Percentiles rank a stretch among this genome's conserved stretches.
These are phyloP conservation scores for Prunella vulgaris DNA, from an alignment of 257 asterid genomes.

Conservation along the genomic window DNA sequence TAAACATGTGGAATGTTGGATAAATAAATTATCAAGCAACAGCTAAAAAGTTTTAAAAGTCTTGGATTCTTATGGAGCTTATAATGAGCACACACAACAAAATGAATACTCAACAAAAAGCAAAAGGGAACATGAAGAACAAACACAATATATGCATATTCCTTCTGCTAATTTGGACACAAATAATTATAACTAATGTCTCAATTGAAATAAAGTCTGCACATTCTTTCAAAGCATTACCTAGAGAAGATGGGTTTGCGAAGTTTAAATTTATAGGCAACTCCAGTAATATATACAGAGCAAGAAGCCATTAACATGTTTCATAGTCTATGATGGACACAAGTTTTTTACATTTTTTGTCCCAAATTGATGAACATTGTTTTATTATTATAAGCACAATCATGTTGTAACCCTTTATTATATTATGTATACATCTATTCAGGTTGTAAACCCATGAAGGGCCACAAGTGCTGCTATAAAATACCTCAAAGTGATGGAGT, in stretches of 20 bases:
- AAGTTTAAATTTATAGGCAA: neutral
- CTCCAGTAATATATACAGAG: neutral
- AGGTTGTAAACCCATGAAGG: neutral
- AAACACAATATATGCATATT: neutral
- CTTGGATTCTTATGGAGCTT: neutral
- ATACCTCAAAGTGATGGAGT: neutral
- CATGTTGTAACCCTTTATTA: neutral
- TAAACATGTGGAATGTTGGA: conserved; percentile 23
- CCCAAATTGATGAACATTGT: neutral
- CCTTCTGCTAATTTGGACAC: neutral
- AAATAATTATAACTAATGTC: neutral
- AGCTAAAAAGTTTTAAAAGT: neutral
- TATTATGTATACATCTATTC: neutral
- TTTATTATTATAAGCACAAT: neutral
- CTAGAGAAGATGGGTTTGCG: neutral
- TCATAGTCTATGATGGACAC: neutral
- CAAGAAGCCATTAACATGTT: neutral
- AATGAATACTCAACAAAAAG: conserved; percentile 1
- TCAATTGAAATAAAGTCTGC: neutral
- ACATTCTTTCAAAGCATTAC: neutral
- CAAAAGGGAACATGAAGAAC: neutral
- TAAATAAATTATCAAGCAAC: neutral
- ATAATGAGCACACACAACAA: neutral
- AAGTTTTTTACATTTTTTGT: neutral
- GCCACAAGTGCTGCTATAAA: neutral